Base-by-base conservation (phyloP, 805 yeast genomes). In the Pichia phayaonensis region DNA sequence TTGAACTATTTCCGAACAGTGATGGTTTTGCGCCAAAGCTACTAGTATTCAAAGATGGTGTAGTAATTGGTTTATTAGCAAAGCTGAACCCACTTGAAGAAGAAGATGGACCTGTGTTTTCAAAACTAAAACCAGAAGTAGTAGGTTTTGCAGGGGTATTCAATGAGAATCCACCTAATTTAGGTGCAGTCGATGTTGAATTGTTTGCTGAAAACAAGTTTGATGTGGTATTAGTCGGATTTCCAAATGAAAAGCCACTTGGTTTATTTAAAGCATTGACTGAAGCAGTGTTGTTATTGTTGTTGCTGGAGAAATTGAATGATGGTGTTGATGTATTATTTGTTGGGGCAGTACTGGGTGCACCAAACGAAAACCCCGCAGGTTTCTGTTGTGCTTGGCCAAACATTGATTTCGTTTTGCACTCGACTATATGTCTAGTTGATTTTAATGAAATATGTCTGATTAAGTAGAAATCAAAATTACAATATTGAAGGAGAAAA, bases 1-100 rank as follows among this genome's bases (percentile, higher is more conserved):
- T 53, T 4, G 57, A 45, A n/a, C 47, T 50, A 45, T 57, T 59
- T 2, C 69, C 68, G 49, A 66, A 60, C 1, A 64, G 43, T 40
- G 45, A 52, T 54, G 46, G 60, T 59, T 46, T 42, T 50, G 47
- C 13, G n/a, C 15, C 38, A 23, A 20, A 20, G 12, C 31, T 24
- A 16, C 22, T 18, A 42, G 44, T 34, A 34, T 34, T 34, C 12
- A 11, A n/a, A 7, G 38, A 2, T 21, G 41, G 6, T 7, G 31
- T 39, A 20, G 1, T 27, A 24, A 15, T 24, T 31, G 45, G 8
- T 12, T 12, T 42, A 27, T 29, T 42, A 20, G 7, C 38, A 34
- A 34, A 16, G 16, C 38, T 22, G 8, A 41, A 41, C 2, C 13
- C 10, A 24, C 21, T 36, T 16, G 27, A 29, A 7, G 42, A 6